phyloP scores from a whole-genome alignment of 345 rosid genomes.

The Brassica napus region Da-Ae NC_063439.1:10107001-10107500 shows the following conservation, averaged over 20 bases:
- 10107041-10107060: not conserved
- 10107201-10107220: conserved; percentile 20
- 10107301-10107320: not conserved
- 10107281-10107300: not conserved
- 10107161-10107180: conserved; percentile 21
- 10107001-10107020: conserved; percentile 27
- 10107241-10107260: conserved; percentile 23
- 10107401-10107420: not conserved
- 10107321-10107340: too few species aligned
- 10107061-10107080: conserved; percentile 10
- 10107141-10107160: not conserved
- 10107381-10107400: not conserved
- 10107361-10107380: not conserved
- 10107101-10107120: conserved; percentile 26
- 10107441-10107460: not conserved
- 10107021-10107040: not conserved
- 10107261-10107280: not conserved
- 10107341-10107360: not conserved
- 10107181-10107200: conserved; percentile 11
- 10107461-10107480: not conserved
- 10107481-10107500: not conserved
- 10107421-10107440: too few species aligned
- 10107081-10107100: conserved; percentile 18
- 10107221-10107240: conserved; percentile 16
- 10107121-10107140: conserved; percentile 16